These are phyloP conservation scores for Monarda citriodora DNA, from an alignment of 305 asterid genomes.

Conservation along the genomic window DNA sequence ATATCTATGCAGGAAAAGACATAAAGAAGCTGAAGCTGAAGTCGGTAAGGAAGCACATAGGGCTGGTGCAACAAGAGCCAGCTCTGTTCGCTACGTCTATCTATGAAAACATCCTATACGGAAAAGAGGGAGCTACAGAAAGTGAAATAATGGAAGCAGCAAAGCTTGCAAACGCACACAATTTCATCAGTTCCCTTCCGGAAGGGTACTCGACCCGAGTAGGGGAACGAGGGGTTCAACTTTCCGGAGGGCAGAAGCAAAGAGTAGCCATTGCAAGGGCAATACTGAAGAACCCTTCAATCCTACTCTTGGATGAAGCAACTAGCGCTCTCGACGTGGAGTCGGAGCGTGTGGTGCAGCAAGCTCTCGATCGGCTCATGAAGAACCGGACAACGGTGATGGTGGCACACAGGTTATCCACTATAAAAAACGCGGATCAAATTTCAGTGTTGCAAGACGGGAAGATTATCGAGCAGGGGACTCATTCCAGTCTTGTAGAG, in stretches of 20 bases:
- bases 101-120: constrained; percentile 87
- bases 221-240: constrained; percentile 76
- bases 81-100: constrained; percentile 96
- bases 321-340: constrained; percentile 75
- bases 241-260: constrained; percentile 82
- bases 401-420: constrained; percentile 76
- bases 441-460: constrained; percentile 72
- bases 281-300: constrained; percentile 60
- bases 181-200: constrained; percentile 79
- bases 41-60: constrained; percentile 83
- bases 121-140: constrained; percentile 95
- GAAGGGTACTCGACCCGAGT: constrained; percentile 83
- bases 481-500: constrained; percentile 55
- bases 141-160: constrained; percentile 89
- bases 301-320: constrained; percentile 69
- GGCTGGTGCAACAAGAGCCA: constrained; percentile 96
- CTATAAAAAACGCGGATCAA: constrained; percentile 59
- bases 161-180: constrained; percentile 90
- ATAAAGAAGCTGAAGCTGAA: constrained; percentile 81
- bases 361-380: constrained; percentile 63
- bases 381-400: constrained; percentile 63
- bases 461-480: constrained; percentile 72
- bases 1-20: constrained; percentile 70
- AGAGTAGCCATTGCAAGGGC: constrained; percentile 83
- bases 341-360: constrained; percentile 67